A percentile compares a stretch with the other conserved stretches of the same genome.
phyloP scores from a whole-genome alignment of 345 rosid genomes.

The Bruguiera parviflora region DNA sequence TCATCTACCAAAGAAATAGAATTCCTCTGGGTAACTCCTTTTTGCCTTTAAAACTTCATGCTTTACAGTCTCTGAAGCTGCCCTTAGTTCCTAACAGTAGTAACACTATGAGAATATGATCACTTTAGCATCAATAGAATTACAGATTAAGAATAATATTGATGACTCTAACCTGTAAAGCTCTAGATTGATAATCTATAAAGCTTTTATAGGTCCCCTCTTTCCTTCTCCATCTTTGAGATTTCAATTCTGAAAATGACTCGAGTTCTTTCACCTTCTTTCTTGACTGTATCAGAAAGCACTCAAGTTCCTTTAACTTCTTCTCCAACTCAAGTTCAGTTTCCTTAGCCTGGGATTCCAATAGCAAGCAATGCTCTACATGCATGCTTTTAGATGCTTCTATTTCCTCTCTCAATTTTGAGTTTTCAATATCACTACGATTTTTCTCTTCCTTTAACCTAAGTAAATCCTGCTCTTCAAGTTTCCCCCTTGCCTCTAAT shows the following conservation, averaged over 20 bases:
- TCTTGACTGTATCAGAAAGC: slow-evolving; percentile 44
- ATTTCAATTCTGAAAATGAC: slow-evolving; percentile 58
- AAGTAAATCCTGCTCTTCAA: slow-evolving; percentile 55
- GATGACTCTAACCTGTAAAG: slow-evolving; percentile 56
- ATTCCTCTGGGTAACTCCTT: slow-evolving; percentile 54
- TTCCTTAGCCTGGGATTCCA: slow-evolving; percentile 53
- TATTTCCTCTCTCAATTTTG: slow-evolving; percentile 57
- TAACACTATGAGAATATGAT: slow-evolving; percentile 16
- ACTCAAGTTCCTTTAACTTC: slow-evolving; percentile 63
- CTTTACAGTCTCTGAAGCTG: slow-evolving; percentile 54
- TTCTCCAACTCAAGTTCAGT: slow-evolving; percentile 49
- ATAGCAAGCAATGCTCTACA: slow-evolving; percentile 48
- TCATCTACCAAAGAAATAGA: slow-evolving; percentile 57
- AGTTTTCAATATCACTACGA: slow-evolving; percentile 50
- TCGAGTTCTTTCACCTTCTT: slow-evolving; percentile 74
- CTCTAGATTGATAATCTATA: slow-evolving; percentile 49
- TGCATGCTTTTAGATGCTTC: slow-evolving; percentile 46
- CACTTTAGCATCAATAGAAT: slow-evolving; percentile 8
- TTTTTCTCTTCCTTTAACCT: slow-evolving; percentile 59
- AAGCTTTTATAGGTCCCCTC: slow-evolving; percentile 55
- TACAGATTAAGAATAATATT: slow-evolving; percentile 11
- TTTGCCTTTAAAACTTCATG: slow-evolving; percentile 63
- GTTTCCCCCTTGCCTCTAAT: slow-evolving; percentile 63
- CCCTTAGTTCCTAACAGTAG: slow-evolving; percentile 55
- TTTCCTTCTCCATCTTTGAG: slow-evolving; percentile 66